Evolutionary conservation across 2,329 filamentous ascomycete genomes (phyloP).

Genomic region (Xylariomycetidae sp.): DNA sequence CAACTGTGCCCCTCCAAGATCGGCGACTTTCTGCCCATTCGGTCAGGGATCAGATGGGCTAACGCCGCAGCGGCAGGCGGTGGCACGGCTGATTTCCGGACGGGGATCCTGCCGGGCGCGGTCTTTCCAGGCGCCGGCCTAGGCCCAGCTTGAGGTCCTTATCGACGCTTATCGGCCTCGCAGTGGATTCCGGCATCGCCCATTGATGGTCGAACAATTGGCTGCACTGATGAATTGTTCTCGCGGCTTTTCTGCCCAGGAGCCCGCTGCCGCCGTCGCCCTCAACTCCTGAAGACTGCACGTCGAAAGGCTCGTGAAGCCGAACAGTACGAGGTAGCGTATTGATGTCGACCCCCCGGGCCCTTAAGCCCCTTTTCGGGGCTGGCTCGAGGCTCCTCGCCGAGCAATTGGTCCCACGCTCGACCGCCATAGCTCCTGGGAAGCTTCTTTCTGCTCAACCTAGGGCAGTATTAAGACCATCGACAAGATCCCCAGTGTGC

Average conservation of each 20-base stretch:
- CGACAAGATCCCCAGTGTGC: conserved; percentile 17
- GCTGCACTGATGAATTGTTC: no score
- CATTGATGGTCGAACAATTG: no score
- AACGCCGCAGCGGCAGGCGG: conserved; percentile 5
- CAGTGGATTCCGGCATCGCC: no score
- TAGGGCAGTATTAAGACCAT: no score
- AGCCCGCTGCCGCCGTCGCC: no score
- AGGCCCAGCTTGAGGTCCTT: background rate
- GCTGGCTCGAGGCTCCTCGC: conserved; percentile 19
- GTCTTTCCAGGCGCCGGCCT: background rate
- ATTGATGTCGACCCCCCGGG: conserved; percentile 22
- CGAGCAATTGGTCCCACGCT: conserved; percentile 20
- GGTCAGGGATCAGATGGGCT: background rate
- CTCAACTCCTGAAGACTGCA: background rate
- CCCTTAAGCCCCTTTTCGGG: conserved; percentile 21
- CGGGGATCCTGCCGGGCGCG: background rate
- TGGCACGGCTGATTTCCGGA: conserved; percentile 14
- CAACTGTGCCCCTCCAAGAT: conserved; percentile 10
- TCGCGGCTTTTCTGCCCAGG: no score
- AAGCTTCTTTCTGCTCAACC: conserved; percentile 17
- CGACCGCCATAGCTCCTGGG: conserved; percentile 7
- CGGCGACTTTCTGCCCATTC: conserved; percentile 6
- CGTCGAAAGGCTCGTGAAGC: no score
- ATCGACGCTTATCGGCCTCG: no score
- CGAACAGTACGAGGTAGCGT: background rate